Percentiles rank a stretch among this genome's conserved stretches.
Evolutionary conservation across 306 rosid species (phyloP).

Genomic region (Lagenaria siceraria): DNA sequence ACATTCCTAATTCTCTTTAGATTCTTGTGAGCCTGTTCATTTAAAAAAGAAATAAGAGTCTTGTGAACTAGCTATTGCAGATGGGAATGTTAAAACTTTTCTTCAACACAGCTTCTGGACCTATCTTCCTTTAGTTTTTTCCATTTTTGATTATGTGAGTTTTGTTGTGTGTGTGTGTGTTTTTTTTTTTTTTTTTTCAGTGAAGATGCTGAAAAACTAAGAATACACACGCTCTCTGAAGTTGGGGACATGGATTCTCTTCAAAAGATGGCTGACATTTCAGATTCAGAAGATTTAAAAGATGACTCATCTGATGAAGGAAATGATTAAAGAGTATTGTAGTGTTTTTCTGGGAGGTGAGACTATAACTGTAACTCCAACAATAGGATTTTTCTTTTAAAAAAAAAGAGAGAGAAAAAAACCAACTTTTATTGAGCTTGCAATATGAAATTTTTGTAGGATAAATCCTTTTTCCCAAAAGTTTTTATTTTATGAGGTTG

Average conservation of each 20-base stretch:
- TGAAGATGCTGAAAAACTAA: conserved; percentile 71
- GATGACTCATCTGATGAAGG: conserved; percentile 14
- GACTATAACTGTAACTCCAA: not conserved
- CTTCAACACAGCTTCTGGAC: not conserved
- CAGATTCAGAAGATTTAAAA: conserved; percentile 47
- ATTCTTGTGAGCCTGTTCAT: not conserved
- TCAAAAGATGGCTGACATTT: conserved; percentile 61
- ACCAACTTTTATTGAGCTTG: not conserved
- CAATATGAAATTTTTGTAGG: not conserved
- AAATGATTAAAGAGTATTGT: not conserved
- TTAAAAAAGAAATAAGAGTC: not conserved
- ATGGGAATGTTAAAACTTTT: not conserved
- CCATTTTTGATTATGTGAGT: not conserved
- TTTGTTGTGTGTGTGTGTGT: too few relatives aligned
- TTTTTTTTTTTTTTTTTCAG: conserved; percentile 28
- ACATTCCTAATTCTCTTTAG: not conserved
- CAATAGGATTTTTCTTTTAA: not conserved
- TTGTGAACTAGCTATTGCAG: not conserved
- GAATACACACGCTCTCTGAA: conserved; percentile 67
- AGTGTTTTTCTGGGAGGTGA: not conserved
- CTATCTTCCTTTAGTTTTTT: not conserved
- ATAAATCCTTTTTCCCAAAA: not conserved
- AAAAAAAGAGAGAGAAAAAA: too few relatives aligned
- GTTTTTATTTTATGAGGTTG: not conserved
- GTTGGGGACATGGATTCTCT: conserved; percentile 67